These are phyloP conservation scores for Ceratobasidium theobromae DNA, from an alignment of 1,284 basidiomycete genomes.

Conservation along the genomic window DNA sequence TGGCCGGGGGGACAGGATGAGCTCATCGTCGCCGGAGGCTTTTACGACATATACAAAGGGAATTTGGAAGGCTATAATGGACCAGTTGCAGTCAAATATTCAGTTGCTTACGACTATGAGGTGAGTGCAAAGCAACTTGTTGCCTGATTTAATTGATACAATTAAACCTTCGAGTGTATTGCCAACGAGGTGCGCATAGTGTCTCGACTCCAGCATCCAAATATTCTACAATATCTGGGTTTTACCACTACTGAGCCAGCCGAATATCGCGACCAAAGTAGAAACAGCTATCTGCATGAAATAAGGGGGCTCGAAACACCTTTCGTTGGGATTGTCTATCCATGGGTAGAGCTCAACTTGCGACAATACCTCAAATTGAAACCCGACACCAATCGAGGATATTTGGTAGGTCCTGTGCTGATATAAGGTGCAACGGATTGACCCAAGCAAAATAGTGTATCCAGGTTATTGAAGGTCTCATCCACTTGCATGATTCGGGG, in stretches of 20 bases:
- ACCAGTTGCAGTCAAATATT: neutral
- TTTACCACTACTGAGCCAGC: neutral
- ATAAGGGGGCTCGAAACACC: too few species aligned
- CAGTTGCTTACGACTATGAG: neutral
- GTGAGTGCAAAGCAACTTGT: too few species aligned
- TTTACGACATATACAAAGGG: neutral
- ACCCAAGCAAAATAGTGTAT: neutral
- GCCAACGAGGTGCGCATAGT: slow-evolving; percentile 8
- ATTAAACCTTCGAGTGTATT: neutral
- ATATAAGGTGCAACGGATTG: neutral
- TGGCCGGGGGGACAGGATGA: neutral
- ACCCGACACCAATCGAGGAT: neutral
- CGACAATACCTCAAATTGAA: neutral
- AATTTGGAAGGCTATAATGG: neutral
- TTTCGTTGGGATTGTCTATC: slow-evolving; percentile 13
- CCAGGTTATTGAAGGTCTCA: neutral
- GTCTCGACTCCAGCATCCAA: slow-evolving; percentile 1
- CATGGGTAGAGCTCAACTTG: slow-evolving; percentile 6
- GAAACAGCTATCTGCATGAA: too few species aligned
- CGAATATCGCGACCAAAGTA: too few species aligned
- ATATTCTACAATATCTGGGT: slow-evolving; percentile 6
- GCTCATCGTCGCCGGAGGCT: neutral
- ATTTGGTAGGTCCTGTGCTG: neutral
- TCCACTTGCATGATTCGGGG: slow-evolving; percentile 2
- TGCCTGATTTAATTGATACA: neutral